Base-by-base conservation (phyloP, 192 early-diverging fungal species). In the Coemansia sp. region DNA sequence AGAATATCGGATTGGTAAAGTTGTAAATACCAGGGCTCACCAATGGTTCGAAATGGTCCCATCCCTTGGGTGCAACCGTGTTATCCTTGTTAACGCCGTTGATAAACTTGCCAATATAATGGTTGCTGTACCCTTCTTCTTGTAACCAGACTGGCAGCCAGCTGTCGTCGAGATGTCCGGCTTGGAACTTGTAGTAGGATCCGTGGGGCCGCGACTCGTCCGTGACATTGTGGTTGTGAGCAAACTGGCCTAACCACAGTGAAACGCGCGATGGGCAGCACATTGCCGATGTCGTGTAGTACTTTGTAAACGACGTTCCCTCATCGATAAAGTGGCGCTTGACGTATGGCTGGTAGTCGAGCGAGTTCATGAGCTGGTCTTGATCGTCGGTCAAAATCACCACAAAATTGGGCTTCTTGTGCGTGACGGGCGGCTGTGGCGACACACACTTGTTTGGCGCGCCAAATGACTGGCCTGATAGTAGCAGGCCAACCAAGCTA, bases 91-190 rank as follows among this genome's bases (percentile, higher is more conserved):
- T 62, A 52, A 16, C 74, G 7, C 82, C 86, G 68, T 90, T 89
- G 67, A 90, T 85, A 47, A 91, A 80, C 57, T 91, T 91, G n/a
- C 90, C 90, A 57, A 88, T 87, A 62, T 87, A 90, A 67, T 89
- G 77, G 44, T 87, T 91, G 35, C 72, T 74, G 63, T 91, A 91
- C 17, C 89, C 89, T 13, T 72, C 82, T 17, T 73, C 35, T 57
- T 87, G 82, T 58, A 88, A 57, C 86, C 86, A 88, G 4, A 75
- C 44, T 6, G 87, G 86, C 30, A 88, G 70, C 59, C 82, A 84
- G 50, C 79, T 72, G 19, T 86, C 74, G 23, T 84, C 74, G 0
- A 87, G 50, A 19, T 65, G 52, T 11, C 80, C 57, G 9, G 23
- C 40, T 52, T 78, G 67, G 65, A 82, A 87, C 44, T 72, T 49